These are phyloP conservation scores for Alternaria consortialis DNA, from an alignment of 2,329 filamentous ascomycete genomes.

Conservation along the genomic window DNA sequence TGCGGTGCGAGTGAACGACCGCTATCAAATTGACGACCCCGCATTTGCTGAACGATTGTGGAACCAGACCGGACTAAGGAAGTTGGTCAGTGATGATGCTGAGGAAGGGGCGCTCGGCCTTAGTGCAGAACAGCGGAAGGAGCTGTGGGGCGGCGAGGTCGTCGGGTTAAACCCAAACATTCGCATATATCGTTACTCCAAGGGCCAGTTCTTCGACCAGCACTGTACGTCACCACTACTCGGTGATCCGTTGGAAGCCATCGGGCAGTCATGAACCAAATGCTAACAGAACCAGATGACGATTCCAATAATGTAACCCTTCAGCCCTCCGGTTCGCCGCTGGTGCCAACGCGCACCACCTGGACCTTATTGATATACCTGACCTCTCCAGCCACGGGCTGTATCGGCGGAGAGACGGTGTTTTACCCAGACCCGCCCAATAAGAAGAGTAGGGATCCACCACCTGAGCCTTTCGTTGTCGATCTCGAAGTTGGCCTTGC, in stretches of 20 bases:
- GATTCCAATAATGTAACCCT: conserved; percentile 80
- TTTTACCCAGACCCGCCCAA: conserved; percentile 75
- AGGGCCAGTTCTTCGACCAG: conserved; percentile 89
- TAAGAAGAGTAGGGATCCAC: conserved; percentile 50
- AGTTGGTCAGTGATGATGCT: conserved; percentile 58
- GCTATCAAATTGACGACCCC: conserved; percentile 82
- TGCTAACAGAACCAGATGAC: conserved; percentile 66
- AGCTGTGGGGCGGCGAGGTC: conserved; percentile 79
- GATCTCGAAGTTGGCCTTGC: conserved; percentile 84
- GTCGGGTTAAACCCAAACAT: conserved; percentile 91
- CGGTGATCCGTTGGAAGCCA: background rate
- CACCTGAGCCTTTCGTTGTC: conserved; percentile 72
- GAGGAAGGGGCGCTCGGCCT: conserved; percentile 44
- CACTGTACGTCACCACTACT: conserved; percentile 73
- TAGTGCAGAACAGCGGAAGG: conserved; percentile 41
- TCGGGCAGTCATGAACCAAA: background rate
- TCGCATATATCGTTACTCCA: conserved; percentile 84
- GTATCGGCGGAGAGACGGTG: conserved; percentile 86
- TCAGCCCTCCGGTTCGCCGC: conserved; percentile 33
- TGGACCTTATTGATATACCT: conserved; percentile 93
- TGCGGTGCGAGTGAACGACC: conserved; percentile 86
- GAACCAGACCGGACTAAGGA: conserved; percentile 76
- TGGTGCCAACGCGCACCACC: conserved; percentile 73
- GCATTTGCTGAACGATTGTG: conserved; percentile 79
- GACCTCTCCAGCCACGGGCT: conserved; percentile 77